Percentiles rank a stretch among this genome's conserved stretches.
Evolutionary conservation across 192 early-diverging fungal species (phyloP).

Genomic region (Ambispora gerdemannii): DNA sequence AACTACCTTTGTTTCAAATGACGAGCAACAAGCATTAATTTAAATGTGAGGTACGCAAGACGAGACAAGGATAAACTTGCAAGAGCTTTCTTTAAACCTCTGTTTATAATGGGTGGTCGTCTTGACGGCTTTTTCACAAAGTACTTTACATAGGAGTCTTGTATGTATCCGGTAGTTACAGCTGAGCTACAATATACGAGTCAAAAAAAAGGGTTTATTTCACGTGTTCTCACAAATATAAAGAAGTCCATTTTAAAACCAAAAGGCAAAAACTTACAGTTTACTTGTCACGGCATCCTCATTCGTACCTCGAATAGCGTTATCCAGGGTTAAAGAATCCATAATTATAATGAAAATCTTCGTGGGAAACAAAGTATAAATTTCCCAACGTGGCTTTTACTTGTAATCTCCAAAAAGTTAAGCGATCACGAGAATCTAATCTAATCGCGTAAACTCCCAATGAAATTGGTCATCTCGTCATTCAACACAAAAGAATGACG

Average conservation of each 20-base stretch:
- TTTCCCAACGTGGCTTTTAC: no score
- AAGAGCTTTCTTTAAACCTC: conserved; percentile 49
- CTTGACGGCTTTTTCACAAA: conserved; percentile 75
- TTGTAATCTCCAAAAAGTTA: no score
- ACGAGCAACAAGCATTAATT: neutral
- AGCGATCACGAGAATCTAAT: no score
- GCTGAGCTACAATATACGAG: conserved; percentile 65
- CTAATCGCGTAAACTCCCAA: no score
- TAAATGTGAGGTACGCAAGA: no score
- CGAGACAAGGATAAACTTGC: conserved; percentile 10
- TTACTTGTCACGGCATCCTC: conserved; percentile 84
- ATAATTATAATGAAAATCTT: no score
- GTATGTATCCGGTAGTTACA: conserved; percentile 73
- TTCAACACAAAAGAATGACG: no score
- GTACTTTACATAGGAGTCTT: conserved; percentile 75
- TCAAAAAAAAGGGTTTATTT: neutral
- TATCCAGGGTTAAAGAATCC: conserved; percentile 42
- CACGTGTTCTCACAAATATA: neutral
- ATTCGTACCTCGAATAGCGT: conserved; percentile 85
- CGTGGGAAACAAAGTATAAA: no score
- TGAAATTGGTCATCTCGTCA: no score
- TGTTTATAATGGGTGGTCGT: conserved; percentile 89
- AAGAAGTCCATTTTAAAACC: neutral
- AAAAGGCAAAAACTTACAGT: conserved; percentile 50
- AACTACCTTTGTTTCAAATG: conserved; percentile 56